Evolutionary conservation across 2,329 filamentous ascomycete genomes (phyloP), one percentile per base, ranked within the genome.

Genomic region (Ambrosiella cleistominuta): DNA sequence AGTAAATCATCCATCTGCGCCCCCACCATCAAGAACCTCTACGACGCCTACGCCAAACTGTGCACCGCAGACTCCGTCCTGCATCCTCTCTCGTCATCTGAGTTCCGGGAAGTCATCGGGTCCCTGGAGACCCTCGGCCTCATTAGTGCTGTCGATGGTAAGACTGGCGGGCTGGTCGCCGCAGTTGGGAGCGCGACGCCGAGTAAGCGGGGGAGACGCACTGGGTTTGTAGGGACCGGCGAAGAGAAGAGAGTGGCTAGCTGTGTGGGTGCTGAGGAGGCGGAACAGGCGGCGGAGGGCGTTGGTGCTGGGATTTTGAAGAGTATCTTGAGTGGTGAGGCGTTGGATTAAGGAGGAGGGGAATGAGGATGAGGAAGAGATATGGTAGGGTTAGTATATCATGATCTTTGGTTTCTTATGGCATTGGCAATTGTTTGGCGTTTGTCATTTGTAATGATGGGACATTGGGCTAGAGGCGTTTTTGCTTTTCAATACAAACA

Each of bases 91-190:
- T 93, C 88, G 1, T 85, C 81, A 65, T 93, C 88, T 4, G 93
- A 98, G 69, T 98, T 98, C 69, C 82, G 89, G 60, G 93, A 98
- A 69, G 90, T 98, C 4, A 76, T 96, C 17, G 83, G 85, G 40
- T 94, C 88, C 64, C 71, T 98, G 56, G 93, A 98, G 72, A 93
- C 90, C 0, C 72, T 95, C 52, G 90, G 88, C 1, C 73, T 97
- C 19, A 77, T 96, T 5, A 84, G 68, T 70, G 83, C 71, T 66
- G 86, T 72, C 67, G 88, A 77, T 72, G 86, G 73, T 64, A 88
- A 79, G 73, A 84, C 74, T 54, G 86, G 80, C 51, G 86, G 77
- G 62, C 83, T 86, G 66, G 70, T 79, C 49, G 71, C 73, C 65
- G 27, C 19, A 7, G 36, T 53, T 15, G 51, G 56, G 9, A 66